These are phyloP conservation scores for Nemania diffusa DNA, from an alignment of 2,329 filamentous ascomycete genomes.

Conservation along the genomic window DNA sequence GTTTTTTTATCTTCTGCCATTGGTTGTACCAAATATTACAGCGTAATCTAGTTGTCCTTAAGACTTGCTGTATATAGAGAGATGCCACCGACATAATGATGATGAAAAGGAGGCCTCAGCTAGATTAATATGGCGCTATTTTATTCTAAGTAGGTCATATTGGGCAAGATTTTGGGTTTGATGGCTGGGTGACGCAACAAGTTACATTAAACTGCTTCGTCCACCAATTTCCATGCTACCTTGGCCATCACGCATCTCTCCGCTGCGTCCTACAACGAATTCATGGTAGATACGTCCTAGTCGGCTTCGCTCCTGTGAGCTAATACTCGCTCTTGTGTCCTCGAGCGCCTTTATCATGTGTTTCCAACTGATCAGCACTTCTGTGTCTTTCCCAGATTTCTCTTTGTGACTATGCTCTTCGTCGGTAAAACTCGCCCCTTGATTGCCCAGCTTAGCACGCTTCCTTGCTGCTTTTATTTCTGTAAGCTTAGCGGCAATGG, in stretches of 20 bases:
- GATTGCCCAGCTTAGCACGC: constrained; percentile 65
- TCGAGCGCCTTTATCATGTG: constrained; percentile 83
- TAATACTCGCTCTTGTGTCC: constrained; percentile 84
- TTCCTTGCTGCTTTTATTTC: constrained; percentile 78
- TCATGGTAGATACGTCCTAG: constrained; percentile 87
- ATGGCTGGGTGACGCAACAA: background rate
- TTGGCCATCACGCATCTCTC: constrained; percentile 94
- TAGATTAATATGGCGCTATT: background rate
- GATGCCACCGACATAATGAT: too few species aligned
- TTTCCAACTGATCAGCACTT: constrained; percentile 85
- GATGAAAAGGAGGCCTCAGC: too few species aligned
- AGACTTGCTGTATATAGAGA: background rate
- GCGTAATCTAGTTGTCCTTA: background rate
- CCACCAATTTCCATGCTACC: constrained; percentile 92
- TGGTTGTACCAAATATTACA: too few species aligned
- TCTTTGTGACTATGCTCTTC: constrained; percentile 46
- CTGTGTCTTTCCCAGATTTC: constrained; percentile 61
- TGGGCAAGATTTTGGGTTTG: background rate
- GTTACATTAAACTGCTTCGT: constrained; percentile 89
- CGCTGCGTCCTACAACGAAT: constrained; percentile 91
- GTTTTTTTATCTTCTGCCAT: too few species aligned
- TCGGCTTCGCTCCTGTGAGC: constrained; percentile 76
- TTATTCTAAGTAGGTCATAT: background rate
- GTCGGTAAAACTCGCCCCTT: constrained; percentile 43
- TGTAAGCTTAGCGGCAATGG: constrained; percentile 83